Base-by-base conservation (phyloP, 805 yeast genomes). In the Metschnikowia lachancei region DNA sequence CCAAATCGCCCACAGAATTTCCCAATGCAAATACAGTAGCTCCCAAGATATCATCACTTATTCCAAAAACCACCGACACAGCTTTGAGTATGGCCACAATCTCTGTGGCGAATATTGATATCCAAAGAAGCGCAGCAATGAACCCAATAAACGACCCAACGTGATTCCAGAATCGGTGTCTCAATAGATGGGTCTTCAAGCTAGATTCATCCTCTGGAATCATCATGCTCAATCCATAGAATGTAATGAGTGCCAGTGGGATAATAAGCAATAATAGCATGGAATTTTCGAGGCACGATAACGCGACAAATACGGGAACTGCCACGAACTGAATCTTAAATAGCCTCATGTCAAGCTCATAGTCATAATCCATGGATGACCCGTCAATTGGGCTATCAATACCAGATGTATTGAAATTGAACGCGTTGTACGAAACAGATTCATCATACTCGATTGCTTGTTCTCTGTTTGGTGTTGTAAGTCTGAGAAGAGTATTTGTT, bases 1-100 rank as follows among this genome's bases (percentile, higher is more conserved):
- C 82, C 39, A 91, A 69, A 60, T 92, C 99, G 5, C 98, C 97
- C 6, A 87, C 69, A 1, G 97, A 91, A 63, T 92, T 94, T 4
- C 99, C 98, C 48, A 92, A 67, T 0, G 98, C 96, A 63, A 92
- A 86, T 0, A 92, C 74, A 0, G 98, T 92, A 10, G 90, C 67
- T 0, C 99, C 99, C 20, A 92, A 66, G 11, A 91, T 75, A 3
- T 90, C 89, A 49, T 88, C 94, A 9, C 89, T 80, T 7, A 92
- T 65, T 22, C 78, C 62, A 42, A 80, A 77, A 0, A 82, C 69
- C 1, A 78, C 69, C 0, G 91, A 83, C 46, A 87, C 61, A 17
- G 83, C 70, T 43, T 82, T 78, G 38, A 92, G 64, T 1, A 83
- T 70, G 2, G 74, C 74, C 34, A 92, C 85, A 12, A 90, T 80